Conservation (phyloP, 306 rosid species). For the Vachellia collinsii region DNA sequence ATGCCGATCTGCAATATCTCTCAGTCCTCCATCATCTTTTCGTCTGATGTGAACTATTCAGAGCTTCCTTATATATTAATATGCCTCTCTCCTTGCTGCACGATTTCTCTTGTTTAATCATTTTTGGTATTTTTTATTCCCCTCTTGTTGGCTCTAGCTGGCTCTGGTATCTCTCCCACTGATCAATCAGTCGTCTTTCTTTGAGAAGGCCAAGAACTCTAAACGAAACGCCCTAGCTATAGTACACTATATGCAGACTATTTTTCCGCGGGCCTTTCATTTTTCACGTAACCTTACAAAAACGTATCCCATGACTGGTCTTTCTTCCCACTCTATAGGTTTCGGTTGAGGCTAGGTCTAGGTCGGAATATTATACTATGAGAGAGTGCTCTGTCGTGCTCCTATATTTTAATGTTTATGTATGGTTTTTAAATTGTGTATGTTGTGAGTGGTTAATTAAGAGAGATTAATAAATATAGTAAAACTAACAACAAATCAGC, state of each 20-base stretch:
- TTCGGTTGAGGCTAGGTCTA: background rate
- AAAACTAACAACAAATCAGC: background rate
- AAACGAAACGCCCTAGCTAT: background rate
- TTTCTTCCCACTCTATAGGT: background rate
- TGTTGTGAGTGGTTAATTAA: background rate
- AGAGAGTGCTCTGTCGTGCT: background rate
- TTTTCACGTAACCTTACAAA: background rate
- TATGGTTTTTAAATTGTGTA: background rate
- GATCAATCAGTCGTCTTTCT: background rate
- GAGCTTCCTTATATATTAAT: constrained; percentile 49
- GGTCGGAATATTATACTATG: background rate
- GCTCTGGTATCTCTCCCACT: background rate
- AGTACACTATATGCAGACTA: background rate
- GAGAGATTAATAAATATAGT: background rate
- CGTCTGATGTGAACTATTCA: constrained; percentile 71
- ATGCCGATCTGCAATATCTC: constrained; percentile 53
- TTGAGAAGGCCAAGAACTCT: background rate
- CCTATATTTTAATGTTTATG: background rate
- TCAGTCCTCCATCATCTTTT: constrained; percentile 62
- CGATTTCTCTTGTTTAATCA: constrained; percentile 2
- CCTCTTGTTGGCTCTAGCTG: constrained; percentile 1
- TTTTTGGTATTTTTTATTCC: constrained; percentile 10
- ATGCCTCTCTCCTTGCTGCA: background rate
- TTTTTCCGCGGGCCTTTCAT: background rate
- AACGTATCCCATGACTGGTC: background rate